Evolutionary conservation across 1,139 yeast species (phyloP).

Genomic region (Geotrichum klebahnii): DNA sequence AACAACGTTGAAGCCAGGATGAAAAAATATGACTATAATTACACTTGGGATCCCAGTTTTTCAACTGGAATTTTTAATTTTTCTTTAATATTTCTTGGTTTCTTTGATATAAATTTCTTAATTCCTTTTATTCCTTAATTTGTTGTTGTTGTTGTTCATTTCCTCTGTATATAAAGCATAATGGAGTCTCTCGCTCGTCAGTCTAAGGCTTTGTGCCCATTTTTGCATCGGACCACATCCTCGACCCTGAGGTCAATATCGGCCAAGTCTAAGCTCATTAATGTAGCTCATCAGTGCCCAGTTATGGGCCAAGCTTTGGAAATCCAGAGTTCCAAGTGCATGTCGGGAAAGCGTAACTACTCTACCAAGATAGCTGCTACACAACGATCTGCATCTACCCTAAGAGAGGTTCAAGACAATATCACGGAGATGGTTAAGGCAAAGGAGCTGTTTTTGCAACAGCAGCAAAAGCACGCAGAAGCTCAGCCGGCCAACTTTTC

Average conservation of each 20-base stretch:
- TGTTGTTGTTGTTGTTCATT: too few species aligned
- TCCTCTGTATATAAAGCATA: neutral
- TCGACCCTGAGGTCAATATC: conserved; percentile 47
- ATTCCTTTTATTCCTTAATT: too few species aligned
- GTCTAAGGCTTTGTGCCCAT: conserved; percentile 80
- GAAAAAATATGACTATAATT: neutral
- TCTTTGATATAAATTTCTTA: neutral
- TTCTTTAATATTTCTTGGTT: neutral
- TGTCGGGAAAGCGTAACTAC: conserved; percentile 31
- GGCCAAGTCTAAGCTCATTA: conserved; percentile 41
- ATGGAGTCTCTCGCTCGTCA: conserved; percentile 82
- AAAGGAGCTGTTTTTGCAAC: conserved; percentile 24
- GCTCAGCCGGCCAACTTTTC: conserved; percentile 27
- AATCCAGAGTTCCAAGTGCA: conserved; percentile 31
- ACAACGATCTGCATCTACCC: conserved; percentile 25
- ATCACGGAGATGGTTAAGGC: conserved; percentile 15
- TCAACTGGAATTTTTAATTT: neutral
- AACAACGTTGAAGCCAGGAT: neutral
- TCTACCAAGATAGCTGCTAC: conserved; percentile 18
- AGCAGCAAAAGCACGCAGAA: conserved; percentile 20
- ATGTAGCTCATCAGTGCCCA: conserved; percentile 76
- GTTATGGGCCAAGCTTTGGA: conserved; percentile 77
- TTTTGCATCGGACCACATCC: conserved; percentile 62
- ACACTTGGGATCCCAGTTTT: neutral
- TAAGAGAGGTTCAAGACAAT: conserved; percentile 19